Evolutionary conservation across 2,329 filamentous ascomycete species (phyloP).

Genomic region (Colletotrichum sojae): DNA sequence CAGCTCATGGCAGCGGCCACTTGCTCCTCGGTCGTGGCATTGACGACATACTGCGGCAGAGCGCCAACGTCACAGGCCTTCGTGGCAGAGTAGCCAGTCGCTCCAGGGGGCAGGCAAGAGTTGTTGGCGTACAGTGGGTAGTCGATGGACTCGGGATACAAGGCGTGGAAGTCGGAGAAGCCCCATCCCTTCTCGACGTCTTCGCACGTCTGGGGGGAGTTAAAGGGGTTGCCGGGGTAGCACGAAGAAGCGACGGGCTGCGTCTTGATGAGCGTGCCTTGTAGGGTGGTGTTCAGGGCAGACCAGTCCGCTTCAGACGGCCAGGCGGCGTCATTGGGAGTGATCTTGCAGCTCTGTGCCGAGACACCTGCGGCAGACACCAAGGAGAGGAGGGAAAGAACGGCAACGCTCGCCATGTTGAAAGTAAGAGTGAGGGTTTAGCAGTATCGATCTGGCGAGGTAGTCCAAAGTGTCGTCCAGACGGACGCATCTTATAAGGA

Average conservation of each 20-base stretch:
- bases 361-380: slow-evolving; percentile 1
- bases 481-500: neutral
- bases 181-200: slow-evolving; percentile 20
- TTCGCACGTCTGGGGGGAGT: slow-evolving; percentile 13
- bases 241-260: slow-evolving; percentile 62
- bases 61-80: slow-evolving; percentile 49
- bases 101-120: slow-evolving; percentile 18
- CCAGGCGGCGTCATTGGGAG: slow-evolving; percentile 27
- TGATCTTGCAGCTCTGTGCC: slow-evolving; percentile 29
- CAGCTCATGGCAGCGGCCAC: slow-evolving; percentile 42
- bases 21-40: slow-evolving; percentile 52
- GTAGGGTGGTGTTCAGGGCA: slow-evolving; percentile 59
- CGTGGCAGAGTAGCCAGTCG: slow-evolving; percentile 12
- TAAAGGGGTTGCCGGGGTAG: slow-evolving; percentile 50
- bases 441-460: neutral
- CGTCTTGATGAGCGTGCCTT: slow-evolving; percentile 59
- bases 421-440: neutral
- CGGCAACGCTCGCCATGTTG: slow-evolving; percentile 4
- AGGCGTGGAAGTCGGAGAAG: slow-evolving; percentile 22
- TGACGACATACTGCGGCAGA: slow-evolving; percentile 53
- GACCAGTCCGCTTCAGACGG: slow-evolving; percentile 50
- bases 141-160: slow-evolving; percentile 20
- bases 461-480: neutral
- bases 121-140: slow-evolving; percentile 28
- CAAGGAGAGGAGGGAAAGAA: slow-evolving; percentile 6